Percentiles rank a stretch among this genome's conserved stretches.
phyloP scores from a whole-genome alignment of 2,329 filamentous ascomycete genomes.

The Akanthomyces muscarius region DNA sequence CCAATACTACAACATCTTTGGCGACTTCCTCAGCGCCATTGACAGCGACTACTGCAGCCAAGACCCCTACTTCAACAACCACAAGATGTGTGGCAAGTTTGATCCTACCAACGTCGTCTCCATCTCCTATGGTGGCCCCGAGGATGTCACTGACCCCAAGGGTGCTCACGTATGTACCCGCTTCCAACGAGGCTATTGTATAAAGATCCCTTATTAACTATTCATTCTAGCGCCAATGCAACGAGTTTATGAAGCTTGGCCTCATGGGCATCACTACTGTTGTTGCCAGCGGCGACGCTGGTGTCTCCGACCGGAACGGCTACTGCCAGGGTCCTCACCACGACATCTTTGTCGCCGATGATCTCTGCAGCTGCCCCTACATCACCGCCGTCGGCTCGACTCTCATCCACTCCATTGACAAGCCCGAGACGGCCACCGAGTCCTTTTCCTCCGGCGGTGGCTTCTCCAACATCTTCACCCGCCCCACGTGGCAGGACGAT shows the following conservation, averaged over 20 bases:
- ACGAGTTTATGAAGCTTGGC: conserved; percentile 42
- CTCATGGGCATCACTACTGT: conserved; percentile 35
- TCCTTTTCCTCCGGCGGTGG: conserved; percentile 44
- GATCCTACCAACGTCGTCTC: conserved; percentile 30
- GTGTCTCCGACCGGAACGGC: conserved; percentile 10
- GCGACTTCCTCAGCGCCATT: conserved; percentile 42
- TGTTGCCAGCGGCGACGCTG: conserved; percentile 34
- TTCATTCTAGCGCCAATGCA: conserved; percentile 36
- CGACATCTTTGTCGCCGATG: conserved; percentile 34
- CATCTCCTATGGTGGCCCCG: conserved; percentile 44
- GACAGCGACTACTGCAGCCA: conserved; percentile 41
- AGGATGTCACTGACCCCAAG: conserved; percentile 36
- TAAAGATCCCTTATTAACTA: background rate
- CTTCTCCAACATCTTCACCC: conserved; percentile 44
- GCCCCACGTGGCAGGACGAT: conserved; percentile 43
- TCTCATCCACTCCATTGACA: conserved; percentile 37
- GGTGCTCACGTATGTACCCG: conserved; percentile 34
- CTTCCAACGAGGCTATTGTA: too few species aligned
- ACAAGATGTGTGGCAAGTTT: conserved; percentile 24
- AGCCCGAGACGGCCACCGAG: conserved; percentile 43
- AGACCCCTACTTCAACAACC: conserved; percentile 3
- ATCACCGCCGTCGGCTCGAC: conserved; percentile 49
- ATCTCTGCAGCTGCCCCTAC: conserved; percentile 37
- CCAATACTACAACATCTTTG: conserved; percentile 37
- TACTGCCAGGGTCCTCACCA: conserved; percentile 24